phyloP scores from a whole-genome alignment of 1,284 basidiomycete species.

The Microbotryum lychnidis-dioicae region DNA sequence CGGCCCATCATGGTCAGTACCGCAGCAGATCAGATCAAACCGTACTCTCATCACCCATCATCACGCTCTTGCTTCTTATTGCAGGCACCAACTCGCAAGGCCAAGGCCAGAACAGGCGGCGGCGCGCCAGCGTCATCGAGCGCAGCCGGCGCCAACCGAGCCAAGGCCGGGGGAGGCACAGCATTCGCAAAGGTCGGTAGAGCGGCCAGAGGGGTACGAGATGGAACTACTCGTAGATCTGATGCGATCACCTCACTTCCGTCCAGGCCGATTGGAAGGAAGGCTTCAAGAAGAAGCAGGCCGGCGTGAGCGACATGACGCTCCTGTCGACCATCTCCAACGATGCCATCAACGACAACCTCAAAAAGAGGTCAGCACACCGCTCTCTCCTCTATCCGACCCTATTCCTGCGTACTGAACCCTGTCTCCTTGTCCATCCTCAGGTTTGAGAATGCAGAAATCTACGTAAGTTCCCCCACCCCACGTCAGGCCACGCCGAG shows the following conservation, averaged over 20 bases:
- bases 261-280: slow-evolving; percentile 91
- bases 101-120: slow-evolving; percentile 18
- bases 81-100: slow-evolving; percentile 28
- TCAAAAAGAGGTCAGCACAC: slow-evolving; percentile 62
- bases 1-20: too few species aligned
- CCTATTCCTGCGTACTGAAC: neutral
- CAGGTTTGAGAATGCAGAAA: slow-evolving; percentile 81
- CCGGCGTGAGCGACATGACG: slow-evolving; percentile 98
- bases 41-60: neutral
- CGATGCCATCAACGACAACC: slow-evolving; percentile 94
- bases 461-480: slow-evolving; percentile 54
- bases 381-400: neutral
- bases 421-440: neutral
- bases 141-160: slow-evolving; percentile 10
- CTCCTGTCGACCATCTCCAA: slow-evolving; percentile 94
- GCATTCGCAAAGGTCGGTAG: slow-evolving; percentile 23
- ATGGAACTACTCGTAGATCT: neutral
- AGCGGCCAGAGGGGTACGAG: neutral
- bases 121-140: slow-evolving; percentile 3
- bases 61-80: neutral
- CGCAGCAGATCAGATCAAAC: too few species aligned
- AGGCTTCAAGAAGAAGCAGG: slow-evolving; percentile 89
- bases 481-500: neutral
- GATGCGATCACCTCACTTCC: neutral
- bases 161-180: slow-evolving; percentile 11